Evolutionary conservation across 257 asterid species (phyloP).

Genomic region (Thymus quinquecostatus): DNA sequence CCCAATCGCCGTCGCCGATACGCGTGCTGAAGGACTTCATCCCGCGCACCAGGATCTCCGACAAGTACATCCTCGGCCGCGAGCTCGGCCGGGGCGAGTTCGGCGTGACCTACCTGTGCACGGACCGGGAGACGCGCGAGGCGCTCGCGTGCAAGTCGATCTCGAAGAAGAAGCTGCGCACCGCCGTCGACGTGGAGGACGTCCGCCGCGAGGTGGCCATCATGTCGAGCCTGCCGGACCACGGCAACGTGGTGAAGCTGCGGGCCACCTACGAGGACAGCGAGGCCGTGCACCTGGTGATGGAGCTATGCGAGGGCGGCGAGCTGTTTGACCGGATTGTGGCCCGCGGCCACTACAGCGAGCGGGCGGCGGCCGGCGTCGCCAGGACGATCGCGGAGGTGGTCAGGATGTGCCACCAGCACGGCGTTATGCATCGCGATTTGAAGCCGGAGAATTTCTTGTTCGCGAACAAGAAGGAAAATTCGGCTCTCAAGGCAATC

Average conservation of each 20-base stretch:
- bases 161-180: slow-evolving; percentile 85
- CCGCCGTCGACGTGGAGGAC: slow-evolving; percentile 87
- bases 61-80: slow-evolving; percentile 82
- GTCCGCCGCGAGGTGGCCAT: slow-evolving; percentile 93
- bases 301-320: slow-evolving; percentile 97
- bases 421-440: slow-evolving; percentile 96
- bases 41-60: slow-evolving; percentile 62
- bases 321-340: slow-evolving; percentile 89
- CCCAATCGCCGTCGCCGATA: slow-evolving; percentile 58
- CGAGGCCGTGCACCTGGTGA: slow-evolving; percentile 89
- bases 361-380: slow-evolving; percentile 81
- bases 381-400: slow-evolving; percentile 85
- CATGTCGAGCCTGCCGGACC: slow-evolving; percentile 89
- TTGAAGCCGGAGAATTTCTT: slow-evolving; percentile 96
- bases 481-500: slow-evolving; percentile 82
- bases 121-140: slow-evolving; percentile 80
- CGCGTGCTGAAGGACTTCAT: slow-evolving; percentile 75
- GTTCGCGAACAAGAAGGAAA: slow-evolving; percentile 89
- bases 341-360: slow-evolving; percentile 96
- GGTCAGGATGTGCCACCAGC: slow-evolving; percentile 86
- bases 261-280: slow-evolving; percentile 90
- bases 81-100: slow-evolving; percentile 97
- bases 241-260: slow-evolving; percentile 73
- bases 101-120: slow-evolving; percentile 89
- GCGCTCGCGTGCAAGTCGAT: slow-evolving; percentile 93